Evolutionary conservation across 306 rosid species (phyloP).

Genomic region (Cicer cuneatum): DNA sequence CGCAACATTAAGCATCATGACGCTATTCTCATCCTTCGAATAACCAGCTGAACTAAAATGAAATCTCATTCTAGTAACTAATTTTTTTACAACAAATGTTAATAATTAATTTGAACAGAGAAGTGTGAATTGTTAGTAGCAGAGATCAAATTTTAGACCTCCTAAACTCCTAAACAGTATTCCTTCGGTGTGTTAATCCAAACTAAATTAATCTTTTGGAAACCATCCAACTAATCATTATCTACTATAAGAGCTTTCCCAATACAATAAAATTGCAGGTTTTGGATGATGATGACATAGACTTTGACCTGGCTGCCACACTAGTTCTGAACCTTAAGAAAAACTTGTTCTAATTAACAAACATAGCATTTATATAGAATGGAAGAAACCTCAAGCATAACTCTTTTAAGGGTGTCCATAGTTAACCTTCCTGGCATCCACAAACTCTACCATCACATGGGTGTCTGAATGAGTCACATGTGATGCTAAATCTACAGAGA

Average conservation of each 20-base stretch:
- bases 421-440: conserved; percentile 43
- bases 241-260: background rate
- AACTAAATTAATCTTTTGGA: too few relatives aligned
- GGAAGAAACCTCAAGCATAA: conserved; percentile 40
- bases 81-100: too few relatives aligned
- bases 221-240: background rate
- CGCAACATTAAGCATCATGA: too few relatives aligned
- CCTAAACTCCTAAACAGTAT: too few relatives aligned
- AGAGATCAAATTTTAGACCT: too few relatives aligned
- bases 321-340: conserved; percentile 15
- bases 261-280: conserved; percentile 6
- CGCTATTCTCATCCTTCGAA: background rate
- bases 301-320: conserved; percentile 17
- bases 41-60: background rate
- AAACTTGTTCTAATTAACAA: conserved; percentile 30
- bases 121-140: too few relatives aligned
- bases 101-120: too few relatives aligned
- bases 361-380: conserved; percentile 6
- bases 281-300: conserved; percentile 29
- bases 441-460: conserved; percentile 54
- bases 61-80: background rate
- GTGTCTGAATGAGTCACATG: conserved; percentile 50
- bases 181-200: too few relatives aligned
- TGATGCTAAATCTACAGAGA: conserved; percentile 41
- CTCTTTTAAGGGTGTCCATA: conserved; percentile 49